Conservation (phyloP, 108 stramenopile genomes). For the Nitzschia palea region DNA sequence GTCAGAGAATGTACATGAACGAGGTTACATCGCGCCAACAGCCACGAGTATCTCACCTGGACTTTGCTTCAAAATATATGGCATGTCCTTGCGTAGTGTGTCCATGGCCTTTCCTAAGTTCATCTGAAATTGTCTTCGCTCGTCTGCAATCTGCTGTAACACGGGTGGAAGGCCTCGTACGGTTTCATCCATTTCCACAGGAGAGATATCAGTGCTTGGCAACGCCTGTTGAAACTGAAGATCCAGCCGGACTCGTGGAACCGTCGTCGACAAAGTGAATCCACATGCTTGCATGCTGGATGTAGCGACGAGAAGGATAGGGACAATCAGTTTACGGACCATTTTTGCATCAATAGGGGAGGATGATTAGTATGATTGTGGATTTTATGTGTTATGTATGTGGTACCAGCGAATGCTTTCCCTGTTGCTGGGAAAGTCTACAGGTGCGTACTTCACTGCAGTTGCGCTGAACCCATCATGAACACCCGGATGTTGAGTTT, state of each 20-base stretch:
- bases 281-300: neutral
- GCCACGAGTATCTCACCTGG: slow-evolving; percentile 62
- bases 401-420: neutral
- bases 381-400: too few species aligned
- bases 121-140: slow-evolving; percentile 66
- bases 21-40: too few species aligned
- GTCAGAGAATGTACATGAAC: neutral
- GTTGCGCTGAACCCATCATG: too few species aligned
- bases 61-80: slow-evolving; percentile 54
- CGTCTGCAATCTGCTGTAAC: slow-evolving; percentile 68
- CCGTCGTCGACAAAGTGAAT: neutral
- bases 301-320: neutral
- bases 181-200: neutral
- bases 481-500: too few species aligned
- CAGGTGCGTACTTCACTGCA: too few species aligned
- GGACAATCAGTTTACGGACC: neutral
- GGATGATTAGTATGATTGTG: neutral
- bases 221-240: neutral
- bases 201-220: neutral
- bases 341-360: neutral
- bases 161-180: slow-evolving; percentile 54
- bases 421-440: too few species aligned
- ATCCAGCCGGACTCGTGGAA: neutral
- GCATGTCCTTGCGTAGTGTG: slow-evolving; percentile 70
- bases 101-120: slow-evolving; percentile 81